Conservation (phyloP, 1,139 yeast species). For the Taphrina populina region DNA sequence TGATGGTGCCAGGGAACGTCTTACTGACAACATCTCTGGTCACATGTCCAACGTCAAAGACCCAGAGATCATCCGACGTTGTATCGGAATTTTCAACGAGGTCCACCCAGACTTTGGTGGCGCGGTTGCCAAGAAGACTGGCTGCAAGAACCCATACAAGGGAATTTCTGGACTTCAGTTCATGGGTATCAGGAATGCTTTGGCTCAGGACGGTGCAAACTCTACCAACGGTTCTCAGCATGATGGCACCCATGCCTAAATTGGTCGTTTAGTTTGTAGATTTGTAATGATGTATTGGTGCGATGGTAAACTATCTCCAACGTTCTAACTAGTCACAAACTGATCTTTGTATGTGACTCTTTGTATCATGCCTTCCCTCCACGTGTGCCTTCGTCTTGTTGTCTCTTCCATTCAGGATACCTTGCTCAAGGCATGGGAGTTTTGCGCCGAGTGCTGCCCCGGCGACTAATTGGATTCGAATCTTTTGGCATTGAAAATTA, state of each 20-base stretch:
- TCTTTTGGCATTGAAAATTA: too few species aligned
- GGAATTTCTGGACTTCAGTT: conserved; percentile 24
- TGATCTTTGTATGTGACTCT: too few species aligned
- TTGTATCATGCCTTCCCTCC: too few species aligned
- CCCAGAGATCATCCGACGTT: conserved; percentile 69
- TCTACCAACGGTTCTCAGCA: conserved; percentile 30
- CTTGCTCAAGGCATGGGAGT: too few species aligned
- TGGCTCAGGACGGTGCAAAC: conserved; percentile 9
- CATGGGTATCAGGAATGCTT: conserved; percentile 15
- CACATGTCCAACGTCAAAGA: conserved; percentile 72
- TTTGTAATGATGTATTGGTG: not conserved
- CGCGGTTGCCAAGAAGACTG: conserved; percentile 61
- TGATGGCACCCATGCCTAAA: conserved; percentile 26
- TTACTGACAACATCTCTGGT: conserved; percentile 79
- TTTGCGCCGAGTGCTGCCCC: too few species aligned
- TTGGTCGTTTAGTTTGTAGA: not conserved
- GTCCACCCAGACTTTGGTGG: conserved; percentile 67
- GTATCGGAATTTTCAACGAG: conserved; percentile 70
- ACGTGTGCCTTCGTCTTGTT: too few species aligned
- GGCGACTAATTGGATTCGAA: too few species aligned
- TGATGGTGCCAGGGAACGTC: conserved; percentile 74
- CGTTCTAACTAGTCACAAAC: too few species aligned
- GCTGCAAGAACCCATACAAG: conserved; percentile 33
- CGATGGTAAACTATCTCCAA: too few species aligned
- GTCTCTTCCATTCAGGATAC: too few species aligned